Evolutionary conservation across 2,329 filamentous ascomycete species (phyloP).

Genomic region (Whalleya microplaca): DNA sequence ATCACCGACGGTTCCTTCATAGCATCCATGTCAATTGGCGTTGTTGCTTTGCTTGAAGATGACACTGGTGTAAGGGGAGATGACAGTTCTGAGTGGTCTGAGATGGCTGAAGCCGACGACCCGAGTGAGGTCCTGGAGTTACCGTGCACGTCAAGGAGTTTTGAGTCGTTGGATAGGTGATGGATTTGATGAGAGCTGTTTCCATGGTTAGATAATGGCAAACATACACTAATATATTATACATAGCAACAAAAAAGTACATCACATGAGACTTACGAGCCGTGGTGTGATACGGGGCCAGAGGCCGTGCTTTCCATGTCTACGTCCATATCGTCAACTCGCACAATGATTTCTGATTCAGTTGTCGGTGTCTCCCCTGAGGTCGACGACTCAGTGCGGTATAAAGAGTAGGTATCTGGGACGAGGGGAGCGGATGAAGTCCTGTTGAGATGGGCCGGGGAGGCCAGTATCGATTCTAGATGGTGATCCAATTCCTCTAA

Average conservation of each 20-base stretch:
- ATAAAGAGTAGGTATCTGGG: slow-evolving; percentile 26
- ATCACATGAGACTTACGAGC: slow-evolving; percentile 34
- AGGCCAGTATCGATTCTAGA: slow-evolving; percentile 32
- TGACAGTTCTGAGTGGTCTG: slow-evolving; percentile 60
- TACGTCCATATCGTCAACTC: slow-evolving; percentile 35
- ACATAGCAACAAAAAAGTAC: slow-evolving; percentile 7
- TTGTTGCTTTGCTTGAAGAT: slow-evolving; percentile 66
- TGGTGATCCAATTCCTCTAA: slow-evolving; percentile 35
- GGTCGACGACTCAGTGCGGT: slow-evolving; percentile 21
- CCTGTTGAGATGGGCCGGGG: slow-evolving; percentile 27
- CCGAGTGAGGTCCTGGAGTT: slow-evolving; percentile 47
- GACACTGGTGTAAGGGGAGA: slow-evolving; percentile 52
- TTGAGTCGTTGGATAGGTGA: slow-evolving; percentile 37
- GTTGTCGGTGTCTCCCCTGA: slow-evolving; percentile 32
- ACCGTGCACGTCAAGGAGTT: slow-evolving; percentile 27
- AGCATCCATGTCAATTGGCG: slow-evolving; percentile 55
- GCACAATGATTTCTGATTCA: slow-evolving; percentile 38
- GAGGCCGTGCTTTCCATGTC: slow-evolving; percentile 26
- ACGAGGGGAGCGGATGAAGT: slow-evolving; percentile 28
- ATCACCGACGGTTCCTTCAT: slow-evolving; percentile 35
- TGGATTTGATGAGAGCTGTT: slow-evolving; percentile 30
- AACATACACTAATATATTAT: slow-evolving; percentile 1
- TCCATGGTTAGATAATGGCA: slow-evolving; percentile 26
- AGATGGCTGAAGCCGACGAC: slow-evolving; percentile 57
- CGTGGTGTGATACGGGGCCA: slow-evolving; percentile 19